These are phyloP conservation scores for Taxillus chinensis DNA, from an alignment of 164 flowering plant species.

Conservation along the genomic window DNA sequence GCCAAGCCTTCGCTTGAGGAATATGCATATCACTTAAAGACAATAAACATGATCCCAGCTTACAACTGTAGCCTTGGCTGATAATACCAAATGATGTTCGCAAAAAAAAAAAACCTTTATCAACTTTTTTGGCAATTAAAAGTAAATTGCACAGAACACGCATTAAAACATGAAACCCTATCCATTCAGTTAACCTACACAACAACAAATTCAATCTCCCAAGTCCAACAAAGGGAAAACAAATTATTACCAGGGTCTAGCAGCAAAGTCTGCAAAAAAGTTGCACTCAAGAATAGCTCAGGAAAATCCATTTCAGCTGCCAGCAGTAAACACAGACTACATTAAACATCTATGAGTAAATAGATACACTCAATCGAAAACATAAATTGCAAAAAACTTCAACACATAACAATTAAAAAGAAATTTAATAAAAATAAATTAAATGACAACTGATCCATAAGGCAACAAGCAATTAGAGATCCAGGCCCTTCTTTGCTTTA, in stretches of 20 bases:
- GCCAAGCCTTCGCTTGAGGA: constrained; percentile 16
- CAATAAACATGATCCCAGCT: no score
- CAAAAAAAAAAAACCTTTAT: no score
- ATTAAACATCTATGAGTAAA: constrained; percentile 37
- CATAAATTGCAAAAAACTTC: constrained; percentile 13
- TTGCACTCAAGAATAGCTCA: constrained; percentile 71
- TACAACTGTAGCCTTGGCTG: no score
- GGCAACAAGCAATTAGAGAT: constrained; percentile 20
- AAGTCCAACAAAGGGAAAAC: constrained; percentile 26
- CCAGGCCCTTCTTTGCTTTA: constrained; percentile 74
- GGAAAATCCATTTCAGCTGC: constrained; percentile 78
- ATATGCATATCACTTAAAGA: no score
- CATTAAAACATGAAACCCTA: neutral
- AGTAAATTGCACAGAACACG: neutral
- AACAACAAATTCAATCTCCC: constrained; percentile 24
- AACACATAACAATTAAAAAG: constrained; percentile 7
- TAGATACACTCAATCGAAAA: constrained; percentile 17
- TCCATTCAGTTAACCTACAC: constrained; percentile 5
- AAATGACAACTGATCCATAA: constrained; percentile 10
- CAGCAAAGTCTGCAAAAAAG: constrained; percentile 53
- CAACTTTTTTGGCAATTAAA: neutral
- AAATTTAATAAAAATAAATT: constrained; percentile 8
- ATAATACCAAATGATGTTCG: no score
- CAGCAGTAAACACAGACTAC: constrained; percentile 68
- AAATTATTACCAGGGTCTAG: constrained; percentile 70